A percentile compares a stretch with the other conserved stretches of the same genome.
Evolutionary conservation across 1,284 basidiomycete genomes (phyloP).

Genomic region (Austroboletus rostrupii): DNA sequence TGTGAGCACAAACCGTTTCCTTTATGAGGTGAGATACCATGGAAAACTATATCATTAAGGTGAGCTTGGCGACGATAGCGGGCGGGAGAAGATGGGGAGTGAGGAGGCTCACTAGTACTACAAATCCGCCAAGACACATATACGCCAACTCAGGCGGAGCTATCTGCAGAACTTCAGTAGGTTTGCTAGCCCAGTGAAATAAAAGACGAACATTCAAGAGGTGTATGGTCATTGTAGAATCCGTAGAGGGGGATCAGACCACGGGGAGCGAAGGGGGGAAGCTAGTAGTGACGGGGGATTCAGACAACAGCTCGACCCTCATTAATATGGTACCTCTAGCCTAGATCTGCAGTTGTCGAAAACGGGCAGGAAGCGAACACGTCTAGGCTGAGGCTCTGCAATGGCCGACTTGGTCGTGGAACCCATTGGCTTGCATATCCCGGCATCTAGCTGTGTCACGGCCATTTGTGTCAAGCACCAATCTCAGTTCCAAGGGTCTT

Average conservation of each 20-base stretch:
- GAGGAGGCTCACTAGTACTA: constrained; percentile 49
- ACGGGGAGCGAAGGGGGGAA: background rate
- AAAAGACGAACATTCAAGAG: constrained; percentile 25
- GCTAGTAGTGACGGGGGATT: background rate
- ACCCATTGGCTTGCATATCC: no score
- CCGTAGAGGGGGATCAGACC: background rate
- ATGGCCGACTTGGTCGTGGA: no score
- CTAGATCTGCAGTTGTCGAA: no score
- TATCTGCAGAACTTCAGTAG: constrained; percentile 35
- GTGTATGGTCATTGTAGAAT: constrained; percentile 16
- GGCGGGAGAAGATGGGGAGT: background rate
- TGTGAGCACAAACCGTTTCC: constrained; percentile 52
- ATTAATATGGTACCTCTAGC: no score
- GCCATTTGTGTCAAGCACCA: no score
- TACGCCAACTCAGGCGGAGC: constrained; percentile 57
- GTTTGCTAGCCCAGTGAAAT: constrained; percentile 1
- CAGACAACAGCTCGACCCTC: no score
- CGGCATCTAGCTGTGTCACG: no score
- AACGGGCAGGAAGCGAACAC: no score
- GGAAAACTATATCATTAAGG: constrained; percentile 54
- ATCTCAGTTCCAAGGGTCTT: no score
- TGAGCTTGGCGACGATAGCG: constrained; percentile 3
- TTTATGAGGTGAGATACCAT: constrained; percentile 79
- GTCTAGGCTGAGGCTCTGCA: no score
- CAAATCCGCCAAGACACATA: constrained; percentile 76